Evolutionary conservation across 805 yeast species (phyloP).

Genomic region (Kazachstania martiniae): DNA sequence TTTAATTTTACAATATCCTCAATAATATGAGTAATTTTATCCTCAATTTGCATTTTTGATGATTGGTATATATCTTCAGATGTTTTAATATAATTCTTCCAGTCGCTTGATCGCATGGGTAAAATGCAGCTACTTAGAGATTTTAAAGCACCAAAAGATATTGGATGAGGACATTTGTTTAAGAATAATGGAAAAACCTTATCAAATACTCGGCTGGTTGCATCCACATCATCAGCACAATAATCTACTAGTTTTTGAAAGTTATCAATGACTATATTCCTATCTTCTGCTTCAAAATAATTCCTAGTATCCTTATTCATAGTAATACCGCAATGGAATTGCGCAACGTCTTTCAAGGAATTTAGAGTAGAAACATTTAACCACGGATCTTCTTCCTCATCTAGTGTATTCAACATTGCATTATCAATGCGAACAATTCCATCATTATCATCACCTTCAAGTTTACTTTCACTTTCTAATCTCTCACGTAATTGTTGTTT

Average conservation of each 20-base stretch:
- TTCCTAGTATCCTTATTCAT: slow-evolving; percentile 63
- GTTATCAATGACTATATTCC: slow-evolving; percentile 41
- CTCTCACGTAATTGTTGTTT: too few species aligned
- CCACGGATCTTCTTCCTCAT: slow-evolving; percentile 68
- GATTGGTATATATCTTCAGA: slow-evolving; percentile 61
- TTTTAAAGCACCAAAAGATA: slow-evolving; percentile 78
- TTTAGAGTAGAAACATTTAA: slow-evolving; percentile 63
- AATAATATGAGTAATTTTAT: slow-evolving; percentile 49
- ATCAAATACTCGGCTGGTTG: slow-evolving; percentile 60
- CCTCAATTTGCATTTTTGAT: slow-evolving; percentile 44
- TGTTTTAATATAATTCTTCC: slow-evolving; percentile 61
- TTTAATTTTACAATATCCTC: slow-evolving; percentile 41
- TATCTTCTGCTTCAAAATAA: slow-evolving; percentile 44
- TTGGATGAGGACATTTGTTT: slow-evolving; percentile 79
- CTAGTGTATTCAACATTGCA: slow-evolving; percentile 3
- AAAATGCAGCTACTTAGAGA: slow-evolving; percentile 63
- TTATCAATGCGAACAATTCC: neutral
- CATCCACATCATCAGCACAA: slow-evolving; percentile 76
- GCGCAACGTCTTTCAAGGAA: slow-evolving; percentile 68
- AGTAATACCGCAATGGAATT: slow-evolving; percentile 59
- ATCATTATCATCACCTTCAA: slow-evolving; percentile 6
- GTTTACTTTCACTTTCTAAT: slow-evolving; percentile 4
- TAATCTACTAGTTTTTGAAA: slow-evolving; percentile 58
- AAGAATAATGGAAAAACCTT: slow-evolving; percentile 62
- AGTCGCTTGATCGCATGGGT: slow-evolving; percentile 56